Evolutionary conservation across 495 filamentous ascomycete species (phyloP).

Genomic region (Pseudotulostoma volvatum): DNA sequence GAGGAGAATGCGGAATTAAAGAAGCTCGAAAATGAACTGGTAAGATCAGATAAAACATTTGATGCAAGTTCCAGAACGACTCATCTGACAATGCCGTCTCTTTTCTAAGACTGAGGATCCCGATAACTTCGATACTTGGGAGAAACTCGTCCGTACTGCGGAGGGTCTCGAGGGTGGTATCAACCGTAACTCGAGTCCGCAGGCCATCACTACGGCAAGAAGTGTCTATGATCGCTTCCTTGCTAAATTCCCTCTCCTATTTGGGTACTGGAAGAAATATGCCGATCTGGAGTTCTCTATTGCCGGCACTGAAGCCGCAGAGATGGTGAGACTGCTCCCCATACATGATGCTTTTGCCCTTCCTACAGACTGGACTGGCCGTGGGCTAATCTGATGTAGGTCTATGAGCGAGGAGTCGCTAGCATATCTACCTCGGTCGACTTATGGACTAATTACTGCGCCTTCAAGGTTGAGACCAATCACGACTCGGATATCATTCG

Average conservation of each 20-base stretch:
- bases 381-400: conserved; percentile 32
- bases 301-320: conserved; percentile 88
- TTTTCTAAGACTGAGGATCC: conserved; percentile 49
- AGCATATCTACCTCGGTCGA: conserved; percentile 89
- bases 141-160: conserved; percentile 70
- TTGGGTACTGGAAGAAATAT: conserved; percentile 99
- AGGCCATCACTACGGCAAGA: conserved; percentile 73
- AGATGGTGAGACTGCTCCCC: conserved; percentile 55
- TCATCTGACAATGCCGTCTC: too few species aligned
- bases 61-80: conserved; percentile 5
- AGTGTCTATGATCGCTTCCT: conserved; percentile 84
- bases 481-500: conserved; percentile 89
- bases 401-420: conserved; percentile 89
- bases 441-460: conserved; percentile 92
- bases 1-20: conserved; percentile 76
- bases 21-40: conserved; percentile 62
- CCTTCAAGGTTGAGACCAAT: conserved; percentile 92
- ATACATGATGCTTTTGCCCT: neutral
- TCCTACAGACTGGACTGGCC: too few species aligned
- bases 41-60: too few species aligned
- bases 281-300: conserved; percentile 95
- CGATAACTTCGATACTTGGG: conserved; percentile 91
- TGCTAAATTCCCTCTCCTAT: conserved; percentile 86
- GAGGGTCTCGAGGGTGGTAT: conserved; percentile 83
- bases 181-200: conserved; percentile 89